Percentiles rank a stretch among this genome's conserved stretches.
phyloP scores from a whole-genome alignment of 441 rosid species.

The Euphorbia neoarborescens region DNA sequence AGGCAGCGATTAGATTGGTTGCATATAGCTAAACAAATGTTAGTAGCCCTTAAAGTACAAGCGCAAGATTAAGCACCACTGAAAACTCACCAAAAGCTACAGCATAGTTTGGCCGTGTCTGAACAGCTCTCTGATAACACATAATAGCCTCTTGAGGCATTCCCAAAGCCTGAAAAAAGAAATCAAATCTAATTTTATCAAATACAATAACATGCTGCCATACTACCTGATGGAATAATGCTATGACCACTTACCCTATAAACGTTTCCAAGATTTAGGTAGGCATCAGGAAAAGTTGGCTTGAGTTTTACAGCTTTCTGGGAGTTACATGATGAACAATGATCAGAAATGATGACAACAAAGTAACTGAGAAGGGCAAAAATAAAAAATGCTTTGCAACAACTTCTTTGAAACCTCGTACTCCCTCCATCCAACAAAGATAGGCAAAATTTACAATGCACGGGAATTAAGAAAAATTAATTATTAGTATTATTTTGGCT shows the following conservation, averaged over 20 bases:
- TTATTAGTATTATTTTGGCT: too few relatives aligned
- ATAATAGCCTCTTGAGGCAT: constrained; percentile 86
- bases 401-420: too few relatives aligned
- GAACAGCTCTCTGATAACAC: constrained; percentile 89
- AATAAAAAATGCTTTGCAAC: constrained; percentile 2
- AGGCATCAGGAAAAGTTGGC: constrained; percentile 92
- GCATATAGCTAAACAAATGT: not conserved
- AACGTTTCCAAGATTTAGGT: constrained; percentile 89
- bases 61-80: not conserved
- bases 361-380: not conserved
- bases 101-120: constrained; percentile 74
- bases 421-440: too few relatives aligned
- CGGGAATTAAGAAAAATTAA: too few relatives aligned
- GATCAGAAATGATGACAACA: constrained; percentile 1
- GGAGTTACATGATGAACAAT: not conserved
- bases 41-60: not conserved
- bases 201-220: constrained; percentile 25
- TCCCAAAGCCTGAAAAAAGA: constrained; percentile 74
- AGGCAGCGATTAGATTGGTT: not conserved
- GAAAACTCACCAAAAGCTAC: constrained; percentile 67
- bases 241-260: constrained; percentile 65
- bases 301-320: constrained; percentile 97
- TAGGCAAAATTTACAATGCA: too few relatives aligned
- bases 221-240: constrained; percentile 24
- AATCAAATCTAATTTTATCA: constrained; percentile 26